These are phyloP conservation scores for Pseudogymnoascus sp. DNA, from an alignment of 2,329 filamentous ascomycete genomes.

Conservation along the genomic window DNA sequence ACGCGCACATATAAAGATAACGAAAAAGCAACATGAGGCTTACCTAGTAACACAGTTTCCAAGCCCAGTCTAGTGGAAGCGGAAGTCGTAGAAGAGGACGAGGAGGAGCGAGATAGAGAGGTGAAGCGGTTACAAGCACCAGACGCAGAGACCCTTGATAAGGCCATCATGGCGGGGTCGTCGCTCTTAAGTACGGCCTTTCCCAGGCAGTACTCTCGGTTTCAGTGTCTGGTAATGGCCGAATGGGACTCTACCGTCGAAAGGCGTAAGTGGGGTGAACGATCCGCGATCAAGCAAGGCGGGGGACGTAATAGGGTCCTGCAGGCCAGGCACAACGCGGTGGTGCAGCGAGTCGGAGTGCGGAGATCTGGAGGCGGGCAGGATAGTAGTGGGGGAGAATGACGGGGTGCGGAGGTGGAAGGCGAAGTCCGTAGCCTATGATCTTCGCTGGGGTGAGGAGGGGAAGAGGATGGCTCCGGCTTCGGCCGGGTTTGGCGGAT, in stretches of 20 bases:
- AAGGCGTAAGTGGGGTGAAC: background rate
- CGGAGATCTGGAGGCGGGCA: constrained; percentile 5
- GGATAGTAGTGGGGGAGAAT: constrained; percentile 25
- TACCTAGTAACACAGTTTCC: background rate
- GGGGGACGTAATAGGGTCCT: background rate
- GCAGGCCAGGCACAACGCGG: background rate
- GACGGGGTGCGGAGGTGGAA: constrained; percentile 21
- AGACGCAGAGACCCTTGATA: constrained; percentile 1
- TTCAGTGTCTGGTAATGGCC: background rate
- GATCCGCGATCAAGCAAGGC: background rate
- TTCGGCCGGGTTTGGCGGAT: background rate
- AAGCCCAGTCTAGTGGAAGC: background rate
- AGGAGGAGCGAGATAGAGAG: background rate
- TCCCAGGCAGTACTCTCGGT: background rate
- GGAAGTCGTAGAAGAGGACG: background rate
- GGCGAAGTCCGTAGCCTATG: constrained; percentile 13
- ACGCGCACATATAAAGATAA: background rate
- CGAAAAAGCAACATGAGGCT: constrained; percentile 5
- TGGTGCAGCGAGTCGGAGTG: background rate
- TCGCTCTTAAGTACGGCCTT: background rate
- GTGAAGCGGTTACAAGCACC: constrained; percentile 5
- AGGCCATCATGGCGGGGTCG: constrained; percentile 3
- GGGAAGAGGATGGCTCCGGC: background rate
- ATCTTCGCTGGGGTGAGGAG: background rate
- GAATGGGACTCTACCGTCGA: background rate